Conservation (phyloP, 192 early-diverging fungal genomes). For the Chytriomyces sp. region DNA sequence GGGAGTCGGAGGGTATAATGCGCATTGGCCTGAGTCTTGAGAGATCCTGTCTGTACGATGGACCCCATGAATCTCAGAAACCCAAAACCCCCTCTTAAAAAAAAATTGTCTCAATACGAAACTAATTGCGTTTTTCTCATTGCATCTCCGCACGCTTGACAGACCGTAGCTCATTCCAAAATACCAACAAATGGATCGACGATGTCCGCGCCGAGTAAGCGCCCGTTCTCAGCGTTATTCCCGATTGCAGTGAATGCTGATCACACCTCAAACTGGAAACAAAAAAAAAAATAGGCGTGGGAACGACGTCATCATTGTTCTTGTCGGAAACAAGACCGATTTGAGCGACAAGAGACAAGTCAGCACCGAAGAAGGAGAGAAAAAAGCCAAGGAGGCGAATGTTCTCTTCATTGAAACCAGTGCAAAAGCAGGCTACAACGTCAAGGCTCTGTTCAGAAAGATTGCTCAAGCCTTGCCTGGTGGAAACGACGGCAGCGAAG, state of each 20-base stretch:
- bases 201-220: constrained; percentile 89
- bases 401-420: constrained; percentile 99
- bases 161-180: constrained; percentile 95
- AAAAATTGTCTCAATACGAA: constrained; percentile 7
- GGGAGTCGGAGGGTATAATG: too few species aligned
- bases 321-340: constrained; percentile 99
- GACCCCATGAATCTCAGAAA: too few species aligned
- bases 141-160: constrained; percentile 15
- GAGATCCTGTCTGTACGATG: too few species aligned
- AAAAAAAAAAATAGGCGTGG: constrained; percentile 62
- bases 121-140: not conserved
- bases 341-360: constrained; percentile 95
- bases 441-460: constrained; percentile 95
- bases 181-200: constrained; percentile 98
- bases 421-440: constrained; percentile 98
- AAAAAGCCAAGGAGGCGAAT: constrained; percentile 93
- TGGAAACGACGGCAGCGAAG: constrained; percentile 59
- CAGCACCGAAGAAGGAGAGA: constrained; percentile 95
- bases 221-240: not conserved
- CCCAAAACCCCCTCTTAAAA: not conserved
- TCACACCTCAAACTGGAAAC: not conserved
- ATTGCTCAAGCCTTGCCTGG: constrained; percentile 93
- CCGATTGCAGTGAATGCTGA: not conserved
- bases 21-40: too few species aligned
- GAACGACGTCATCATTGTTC: constrained; percentile 95